These are phyloP conservation scores for Corymbia maculata DNA, from an alignment of 345 rosid species.

Conservation along the genomic window DNA sequence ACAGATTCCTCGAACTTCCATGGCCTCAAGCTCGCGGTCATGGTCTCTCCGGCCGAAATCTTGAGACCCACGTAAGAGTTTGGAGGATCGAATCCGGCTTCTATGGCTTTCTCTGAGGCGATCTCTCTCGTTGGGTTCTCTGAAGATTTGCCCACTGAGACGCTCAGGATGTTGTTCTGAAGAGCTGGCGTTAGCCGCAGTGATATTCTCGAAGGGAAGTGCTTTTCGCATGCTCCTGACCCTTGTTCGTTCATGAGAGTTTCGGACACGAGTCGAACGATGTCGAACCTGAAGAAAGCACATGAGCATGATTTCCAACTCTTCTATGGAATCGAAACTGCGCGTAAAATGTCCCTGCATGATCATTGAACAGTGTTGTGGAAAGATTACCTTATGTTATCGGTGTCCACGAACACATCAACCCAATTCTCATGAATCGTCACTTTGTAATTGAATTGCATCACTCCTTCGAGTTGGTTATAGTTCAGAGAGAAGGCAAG, in stretches of 20 bases:
- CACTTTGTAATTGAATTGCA: conserved; percentile 62
- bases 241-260: conserved; percentile 58
- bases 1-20: conserved; percentile 87
- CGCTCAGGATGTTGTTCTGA: conserved; percentile 63
- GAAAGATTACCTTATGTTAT: conserved; percentile 54
- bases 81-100: conserved; percentile 60
- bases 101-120: conserved; percentile 36
- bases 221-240: conserved; percentile 56
- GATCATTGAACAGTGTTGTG: not conserved
- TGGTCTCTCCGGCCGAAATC: conserved; percentile 48
- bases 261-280: conserved; percentile 41
- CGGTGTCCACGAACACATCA: conserved; percentile 48
- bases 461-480: conserved; percentile 84
- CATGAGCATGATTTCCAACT: not conserved
- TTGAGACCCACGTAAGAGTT: conserved; percentile 54
- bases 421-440: conserved; percentile 47
- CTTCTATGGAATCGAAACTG: not conserved
- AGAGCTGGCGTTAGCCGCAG: conserved; percentile 54
- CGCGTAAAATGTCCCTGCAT: not conserved
- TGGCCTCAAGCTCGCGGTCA: conserved; percentile 54
- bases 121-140: conserved; percentile 49
- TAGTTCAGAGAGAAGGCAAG: conserved; percentile 66
- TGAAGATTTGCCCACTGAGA: conserved; percentile 68
- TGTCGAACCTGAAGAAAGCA: conserved; percentile 41
- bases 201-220: conserved; percentile 77